These are phyloP conservation scores for Geotrichum phurueaensis DNA, from an alignment of 1,139 yeast species.

Conservation along the genomic window DNA sequence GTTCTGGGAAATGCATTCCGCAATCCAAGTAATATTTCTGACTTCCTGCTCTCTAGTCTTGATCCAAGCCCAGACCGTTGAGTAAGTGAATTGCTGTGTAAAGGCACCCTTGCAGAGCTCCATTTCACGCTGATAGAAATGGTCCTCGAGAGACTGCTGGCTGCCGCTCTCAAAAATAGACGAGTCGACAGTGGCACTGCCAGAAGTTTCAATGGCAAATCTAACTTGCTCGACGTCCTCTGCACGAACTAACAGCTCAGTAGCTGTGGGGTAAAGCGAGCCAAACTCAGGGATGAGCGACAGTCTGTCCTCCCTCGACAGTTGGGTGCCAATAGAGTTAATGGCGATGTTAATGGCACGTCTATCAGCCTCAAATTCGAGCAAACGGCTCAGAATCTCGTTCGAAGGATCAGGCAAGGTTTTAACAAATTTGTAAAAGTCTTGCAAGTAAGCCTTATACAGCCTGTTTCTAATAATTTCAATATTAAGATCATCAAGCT, in stretches of 20 bases:
- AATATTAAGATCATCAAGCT: constrained; percentile 89
- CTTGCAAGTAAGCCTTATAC: constrained; percentile 88
- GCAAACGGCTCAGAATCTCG: constrained; percentile 70
- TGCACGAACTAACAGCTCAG: constrained; percentile 61
- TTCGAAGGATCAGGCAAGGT: constrained; percentile 69
- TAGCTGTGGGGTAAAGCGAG: constrained; percentile 68
- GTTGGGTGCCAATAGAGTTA: constrained; percentile 79
- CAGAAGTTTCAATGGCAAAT: constrained; percentile 62
- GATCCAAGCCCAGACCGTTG: constrained; percentile 95
- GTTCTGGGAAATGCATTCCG: constrained; percentile 69
- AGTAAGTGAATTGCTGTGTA: constrained; percentile 90
- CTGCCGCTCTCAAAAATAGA: constrained; percentile 56
- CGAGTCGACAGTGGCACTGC: constrained; percentile 36
- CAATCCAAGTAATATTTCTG: constrained; percentile 95
- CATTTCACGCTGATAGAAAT: constrained; percentile 89
- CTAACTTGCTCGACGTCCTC: constrained; percentile 86
- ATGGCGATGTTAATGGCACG: constrained; percentile 86
- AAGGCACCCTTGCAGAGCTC: constrained; percentile 85
- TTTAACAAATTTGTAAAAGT: constrained; percentile 63
- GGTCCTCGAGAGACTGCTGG: constrained; percentile 76
- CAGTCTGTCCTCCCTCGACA: constrained; percentile 62
- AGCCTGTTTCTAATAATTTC: constrained; percentile 89
- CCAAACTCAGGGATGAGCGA: constrained; percentile 78
- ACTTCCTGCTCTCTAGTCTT: constrained; percentile 94
- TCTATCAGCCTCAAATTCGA: constrained; percentile 91